phyloP scores from a whole-genome alignment of 1,284 basidiomycete species.

The Puccinia polysora region DNA sequence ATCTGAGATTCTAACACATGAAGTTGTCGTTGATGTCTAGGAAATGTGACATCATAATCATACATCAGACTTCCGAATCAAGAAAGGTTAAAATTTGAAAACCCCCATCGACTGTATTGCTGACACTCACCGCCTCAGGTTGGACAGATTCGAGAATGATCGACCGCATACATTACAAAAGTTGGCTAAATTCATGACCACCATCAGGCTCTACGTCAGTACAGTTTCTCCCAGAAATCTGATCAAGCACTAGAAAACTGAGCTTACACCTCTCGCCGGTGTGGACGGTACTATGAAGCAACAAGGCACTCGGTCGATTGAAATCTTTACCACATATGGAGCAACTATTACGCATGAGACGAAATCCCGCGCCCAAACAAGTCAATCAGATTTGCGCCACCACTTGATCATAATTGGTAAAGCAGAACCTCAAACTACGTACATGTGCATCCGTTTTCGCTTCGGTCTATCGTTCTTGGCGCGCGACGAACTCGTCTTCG shows the following conservation, averaged over 20 bases:
- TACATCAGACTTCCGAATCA: too few relatives aligned
- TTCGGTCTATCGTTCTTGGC: constrained; percentile 30
- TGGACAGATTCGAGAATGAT: constrained; percentile 37
- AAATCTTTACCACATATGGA: constrained; percentile 36
- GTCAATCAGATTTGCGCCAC: not conserved
- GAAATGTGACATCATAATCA: too few relatives aligned
- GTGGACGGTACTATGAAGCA: constrained; percentile 36
- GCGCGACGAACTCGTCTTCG: not conserved
- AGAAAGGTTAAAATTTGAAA: too few relatives aligned
- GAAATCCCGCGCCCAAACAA: too few relatives aligned
- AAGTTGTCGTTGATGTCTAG: constrained; percentile 39
- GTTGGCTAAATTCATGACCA: constrained; percentile 21
- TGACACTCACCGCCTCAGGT: constrained; percentile 19
- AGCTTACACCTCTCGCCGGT: constrained; percentile 37
- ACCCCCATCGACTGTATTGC: too few relatives aligned
- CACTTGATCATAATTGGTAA: too few relatives aligned
- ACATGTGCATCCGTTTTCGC: constrained; percentile 36
- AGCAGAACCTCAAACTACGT: not conserved
- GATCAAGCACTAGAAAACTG: not conserved
- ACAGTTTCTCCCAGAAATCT: not conserved
- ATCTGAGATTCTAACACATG: constrained; percentile 43
- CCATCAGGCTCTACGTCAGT: too few relatives aligned
- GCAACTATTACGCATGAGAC: too few relatives aligned
- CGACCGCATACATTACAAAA: constrained; percentile 38
- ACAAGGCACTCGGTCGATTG: constrained; percentile 36